Evolutionary conservation across 2,329 filamentous ascomycete genomes (phyloP).

Genomic region (Claviceps humidiphila): DNA sequence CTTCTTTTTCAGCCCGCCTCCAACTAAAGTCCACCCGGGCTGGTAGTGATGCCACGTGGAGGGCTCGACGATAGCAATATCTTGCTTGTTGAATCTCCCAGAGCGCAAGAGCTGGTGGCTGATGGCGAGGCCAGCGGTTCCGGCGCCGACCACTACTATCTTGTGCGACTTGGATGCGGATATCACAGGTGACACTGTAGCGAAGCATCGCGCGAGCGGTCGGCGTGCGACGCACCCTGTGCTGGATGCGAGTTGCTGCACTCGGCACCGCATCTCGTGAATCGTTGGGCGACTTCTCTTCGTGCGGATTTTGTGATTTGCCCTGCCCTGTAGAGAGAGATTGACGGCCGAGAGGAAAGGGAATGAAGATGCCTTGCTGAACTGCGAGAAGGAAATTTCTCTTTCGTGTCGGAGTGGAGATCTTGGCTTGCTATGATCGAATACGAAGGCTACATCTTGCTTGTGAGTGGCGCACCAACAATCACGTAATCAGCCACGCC

Average conservation of each 20-base stretch:
- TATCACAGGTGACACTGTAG: conserved; percentile 17
- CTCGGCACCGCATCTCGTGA: neutral
- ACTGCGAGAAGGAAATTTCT: neutral
- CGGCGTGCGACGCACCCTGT: neutral
- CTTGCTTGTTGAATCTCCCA: conserved; percentile 41
- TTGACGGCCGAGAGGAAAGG: neutral
- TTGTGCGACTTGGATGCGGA: conserved; percentile 34
- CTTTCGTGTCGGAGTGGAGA: neutral
- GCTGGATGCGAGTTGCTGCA: neutral
- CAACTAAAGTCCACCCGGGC: conserved; percentile 57
- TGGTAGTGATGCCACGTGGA: conserved; percentile 53
- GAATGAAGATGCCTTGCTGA: neutral
- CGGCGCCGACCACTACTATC: conserved; percentile 54
- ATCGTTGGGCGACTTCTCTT: neutral
- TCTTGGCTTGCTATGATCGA: neutral
- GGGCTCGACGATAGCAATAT: conserved; percentile 53
- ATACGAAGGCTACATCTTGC: neutral
- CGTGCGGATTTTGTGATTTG: neutral
- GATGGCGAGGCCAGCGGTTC: conserved; percentile 50
- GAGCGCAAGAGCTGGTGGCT: conserved; percentile 53
- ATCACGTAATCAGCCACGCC: neutral
- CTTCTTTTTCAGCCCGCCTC: conserved; percentile 50
- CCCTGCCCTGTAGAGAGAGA: neutral
- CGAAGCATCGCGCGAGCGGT: conserved; percentile 3
- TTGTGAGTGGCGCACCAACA: neutral